These are phyloP conservation scores for Exophiala phaeomuriformis DNA, from an alignment of 2,329 filamentous ascomycete species.

Conservation along the genomic window DNA sequence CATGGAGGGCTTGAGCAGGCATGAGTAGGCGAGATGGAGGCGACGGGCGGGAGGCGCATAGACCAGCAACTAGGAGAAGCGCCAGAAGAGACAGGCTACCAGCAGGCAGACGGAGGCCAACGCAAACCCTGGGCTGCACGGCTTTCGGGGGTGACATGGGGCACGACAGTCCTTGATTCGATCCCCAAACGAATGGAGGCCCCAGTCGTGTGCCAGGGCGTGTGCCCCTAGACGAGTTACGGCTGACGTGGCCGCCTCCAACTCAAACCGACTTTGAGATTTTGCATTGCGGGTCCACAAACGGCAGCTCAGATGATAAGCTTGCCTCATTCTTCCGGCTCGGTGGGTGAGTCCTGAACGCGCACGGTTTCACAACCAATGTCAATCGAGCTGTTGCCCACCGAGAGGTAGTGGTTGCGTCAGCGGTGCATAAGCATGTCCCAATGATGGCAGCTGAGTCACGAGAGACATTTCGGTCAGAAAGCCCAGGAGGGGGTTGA, in stretches of 20 bases:
- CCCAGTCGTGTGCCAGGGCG: too few relatives aligned
- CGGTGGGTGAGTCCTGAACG: neutral
- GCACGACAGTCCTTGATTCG: neutral
- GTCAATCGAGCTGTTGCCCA: neutral
- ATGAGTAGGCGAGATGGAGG: neutral
- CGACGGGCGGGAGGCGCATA: neutral
- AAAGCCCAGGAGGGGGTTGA: neutral
- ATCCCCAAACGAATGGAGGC: neutral
- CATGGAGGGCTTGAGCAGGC: neutral
- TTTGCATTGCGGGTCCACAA: neutral
- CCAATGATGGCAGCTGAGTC: neutral
- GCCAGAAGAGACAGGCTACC: neutral
- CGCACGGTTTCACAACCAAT: neutral
- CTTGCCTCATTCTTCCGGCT: constrained; percentile 6
- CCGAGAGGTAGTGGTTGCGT: constrained; percentile 5
- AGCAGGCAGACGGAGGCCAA: neutral
- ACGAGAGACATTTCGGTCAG: neutral
- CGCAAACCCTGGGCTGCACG: neutral
- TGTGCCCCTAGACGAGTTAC: too few relatives aligned
- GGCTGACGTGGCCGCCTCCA: too few relatives aligned
- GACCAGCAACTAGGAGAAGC: neutral
- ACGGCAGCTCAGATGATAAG: neutral
- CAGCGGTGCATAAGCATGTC: constrained; percentile 7
- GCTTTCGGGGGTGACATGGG: neutral
- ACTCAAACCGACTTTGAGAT: too few relatives aligned